Conservation (phyloP, 495 filamentous ascomycete species). For the Thermothielavioides terrestris region DNA sequence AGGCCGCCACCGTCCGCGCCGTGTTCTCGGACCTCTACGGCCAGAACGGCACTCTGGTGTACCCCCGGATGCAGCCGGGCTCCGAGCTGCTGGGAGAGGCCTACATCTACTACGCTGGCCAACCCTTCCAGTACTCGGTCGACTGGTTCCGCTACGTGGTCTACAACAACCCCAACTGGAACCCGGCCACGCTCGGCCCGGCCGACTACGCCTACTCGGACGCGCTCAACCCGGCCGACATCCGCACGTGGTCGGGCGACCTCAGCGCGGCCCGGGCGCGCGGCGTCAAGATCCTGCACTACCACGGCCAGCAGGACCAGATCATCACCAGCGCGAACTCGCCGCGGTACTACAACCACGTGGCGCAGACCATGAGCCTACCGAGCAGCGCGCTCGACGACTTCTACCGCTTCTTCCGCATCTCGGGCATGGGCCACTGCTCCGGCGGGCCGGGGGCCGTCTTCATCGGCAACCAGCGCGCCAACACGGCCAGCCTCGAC, state of each 20-base stretch:
- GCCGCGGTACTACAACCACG: constrained; percentile 38
- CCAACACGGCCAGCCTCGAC: constrained; percentile 25
- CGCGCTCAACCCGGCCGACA: constrained; percentile 1
- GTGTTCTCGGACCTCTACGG: constrained; percentile 45
- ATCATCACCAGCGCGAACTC: constrained; percentile 39
- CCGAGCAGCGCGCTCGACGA: background rate
- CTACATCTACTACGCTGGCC: background rate
- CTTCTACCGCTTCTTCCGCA: constrained; percentile 34
- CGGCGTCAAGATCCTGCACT: constrained; percentile 49
- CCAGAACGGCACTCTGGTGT: constrained; percentile 41
- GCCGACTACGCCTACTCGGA: constrained; percentile 1
- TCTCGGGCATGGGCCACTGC: constrained; percentile 43
- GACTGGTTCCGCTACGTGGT: constrained; percentile 11
- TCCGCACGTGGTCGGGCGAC: constrained; percentile 30
- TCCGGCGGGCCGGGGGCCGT: constrained; percentile 14
- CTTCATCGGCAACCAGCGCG: background rate
- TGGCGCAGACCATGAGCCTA: constrained; percentile 24
- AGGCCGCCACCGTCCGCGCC: constrained; percentile 45
- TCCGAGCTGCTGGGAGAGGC: constrained; percentile 16
- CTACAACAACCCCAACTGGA: constrained; percentile 18
- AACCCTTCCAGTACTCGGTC: background rate
- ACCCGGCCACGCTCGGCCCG: constrained; percentile 36
- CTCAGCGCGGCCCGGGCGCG: constrained; percentile 33
- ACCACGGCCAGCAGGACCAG: constrained; percentile 48
- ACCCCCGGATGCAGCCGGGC: constrained; percentile 38